A percentile compares a stretch with the other conserved stretches of the same genome.
phyloP scores from a whole-genome alignment of 2,329 filamentous ascomycete genomes.

The Drechslerella coelobrocha region DNA sequence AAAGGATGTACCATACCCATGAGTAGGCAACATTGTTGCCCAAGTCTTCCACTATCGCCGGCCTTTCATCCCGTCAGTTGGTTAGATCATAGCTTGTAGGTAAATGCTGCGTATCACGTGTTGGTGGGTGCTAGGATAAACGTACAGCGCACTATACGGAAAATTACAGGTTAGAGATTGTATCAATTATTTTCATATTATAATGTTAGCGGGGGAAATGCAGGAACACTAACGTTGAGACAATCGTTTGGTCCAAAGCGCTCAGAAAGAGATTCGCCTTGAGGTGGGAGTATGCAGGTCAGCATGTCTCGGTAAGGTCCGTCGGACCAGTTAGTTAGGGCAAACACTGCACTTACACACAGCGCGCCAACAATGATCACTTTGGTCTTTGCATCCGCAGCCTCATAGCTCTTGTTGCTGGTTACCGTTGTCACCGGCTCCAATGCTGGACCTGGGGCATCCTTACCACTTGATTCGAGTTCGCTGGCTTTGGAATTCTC shows the following conservation, averaged over 20 bases:
- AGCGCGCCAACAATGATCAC: slow-evolving; percentile 54
- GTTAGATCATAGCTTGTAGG: neutral
- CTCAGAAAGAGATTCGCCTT: slow-evolving; percentile 55
- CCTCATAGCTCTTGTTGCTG: slow-evolving; percentile 32
- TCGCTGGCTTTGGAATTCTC: slow-evolving; percentile 12
- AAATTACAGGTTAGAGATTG: slow-evolving; percentile 16
- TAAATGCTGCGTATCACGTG: neutral
- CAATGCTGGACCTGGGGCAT: slow-evolving; percentile 5
- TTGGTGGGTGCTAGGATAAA: slow-evolving; percentile 11
- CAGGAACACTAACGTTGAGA: slow-evolving; percentile 43
- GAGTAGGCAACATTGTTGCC: slow-evolving; percentile 38
- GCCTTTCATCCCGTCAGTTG: slow-evolving; percentile 13
- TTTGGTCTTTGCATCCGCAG: slow-evolving; percentile 50
- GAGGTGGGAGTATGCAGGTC: neutral
- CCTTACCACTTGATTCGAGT: slow-evolving; percentile 11
- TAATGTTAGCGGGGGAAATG: neutral
- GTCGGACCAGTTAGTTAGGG: neutral
- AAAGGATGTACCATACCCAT: slow-evolving; percentile 26
- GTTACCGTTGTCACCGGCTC: slow-evolving; percentile 27
- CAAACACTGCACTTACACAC: slow-evolving; percentile 52
- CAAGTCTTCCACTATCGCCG: slow-evolving; percentile 40
- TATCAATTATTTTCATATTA: neutral
- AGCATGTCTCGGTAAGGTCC: slow-evolving; percentile 1
- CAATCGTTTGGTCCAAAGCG: slow-evolving; percentile 55
- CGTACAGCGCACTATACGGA: slow-evolving; percentile 29